Conservation (phyloP, 257 asterid genomes). For the Nicotiana attenuata region DNA sequence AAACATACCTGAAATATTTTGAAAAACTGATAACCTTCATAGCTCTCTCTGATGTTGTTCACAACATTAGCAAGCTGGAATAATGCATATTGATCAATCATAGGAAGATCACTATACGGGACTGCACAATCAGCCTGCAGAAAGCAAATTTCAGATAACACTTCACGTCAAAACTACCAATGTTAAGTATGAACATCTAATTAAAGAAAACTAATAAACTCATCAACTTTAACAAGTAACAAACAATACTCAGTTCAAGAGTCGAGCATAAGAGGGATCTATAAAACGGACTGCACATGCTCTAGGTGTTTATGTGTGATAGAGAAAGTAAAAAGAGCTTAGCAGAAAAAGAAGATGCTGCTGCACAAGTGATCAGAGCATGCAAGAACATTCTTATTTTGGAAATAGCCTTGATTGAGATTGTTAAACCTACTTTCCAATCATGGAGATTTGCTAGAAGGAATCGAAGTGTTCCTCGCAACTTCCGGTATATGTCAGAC, state of each 20-base stretch:
- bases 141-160: conserved; percentile 12
- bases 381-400: neutral
- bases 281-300: neutral
- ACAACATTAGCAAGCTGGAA: conserved; percentile 79
- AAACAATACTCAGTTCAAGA: conserved; percentile 4
- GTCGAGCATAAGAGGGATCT: conserved; percentile 3
- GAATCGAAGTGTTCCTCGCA: conserved; percentile 96
- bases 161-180: neutral
- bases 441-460: conserved; percentile 92
- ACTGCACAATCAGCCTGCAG: conserved; percentile 68
- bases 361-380: neutral
- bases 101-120: conserved; percentile 73
- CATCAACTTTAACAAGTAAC: neutral
- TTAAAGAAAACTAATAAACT: neutral
- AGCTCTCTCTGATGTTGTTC: conserved; percentile 76
- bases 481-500: conserved; percentile 86
- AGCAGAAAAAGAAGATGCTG: neutral
- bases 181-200: neutral
- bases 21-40: conserved; percentile 84
- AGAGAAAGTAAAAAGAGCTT: neutral
- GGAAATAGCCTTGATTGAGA: conserved; percentile 1
- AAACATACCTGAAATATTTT: conserved; percentile 80
- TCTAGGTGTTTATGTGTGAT: neutral
- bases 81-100: conserved; percentile 80
- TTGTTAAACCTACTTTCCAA: conserved; percentile 68